These are phyloP conservation scores for Nitzschia sp. DNA, from an alignment of 108 stramenopile genomes.

Conservation along the genomic window DNA sequence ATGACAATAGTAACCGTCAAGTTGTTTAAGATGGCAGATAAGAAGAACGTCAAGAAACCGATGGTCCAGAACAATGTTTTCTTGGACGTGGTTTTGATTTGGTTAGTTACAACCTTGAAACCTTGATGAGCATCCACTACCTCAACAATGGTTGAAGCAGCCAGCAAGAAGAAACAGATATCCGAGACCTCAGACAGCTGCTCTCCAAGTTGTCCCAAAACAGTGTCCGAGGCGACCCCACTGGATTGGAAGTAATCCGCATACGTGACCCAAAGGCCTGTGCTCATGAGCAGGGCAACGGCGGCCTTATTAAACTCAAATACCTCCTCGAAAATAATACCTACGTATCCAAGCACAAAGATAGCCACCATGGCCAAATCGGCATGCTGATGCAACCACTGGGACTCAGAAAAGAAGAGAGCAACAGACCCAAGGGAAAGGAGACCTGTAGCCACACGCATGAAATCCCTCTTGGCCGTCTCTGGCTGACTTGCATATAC, in stretches of 20 bases:
- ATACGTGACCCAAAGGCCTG: constrained; percentile 92
- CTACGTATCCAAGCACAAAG: constrained; percentile 88
- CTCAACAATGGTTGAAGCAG: constrained; percentile 92
- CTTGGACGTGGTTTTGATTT: constrained; percentile 87
- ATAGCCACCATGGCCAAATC: constrained; percentile 81
- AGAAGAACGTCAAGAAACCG: constrained; percentile 89
- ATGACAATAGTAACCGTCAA: constrained; percentile 94
- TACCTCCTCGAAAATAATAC: constrained; percentile 93
- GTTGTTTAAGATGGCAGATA: constrained; percentile 90
- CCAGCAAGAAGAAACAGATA: constrained; percentile 93
- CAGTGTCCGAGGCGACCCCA: constrained; percentile 64
- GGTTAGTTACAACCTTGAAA: constrained; percentile 92
- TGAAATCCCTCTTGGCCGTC: constrained; percentile 75
- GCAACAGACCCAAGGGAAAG: constrained; percentile 54
- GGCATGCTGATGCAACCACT: constrained; percentile 80
- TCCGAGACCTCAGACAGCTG: constrained; percentile 93
- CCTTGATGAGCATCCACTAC: constrained; percentile 94
- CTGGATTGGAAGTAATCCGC: constrained; percentile 76
- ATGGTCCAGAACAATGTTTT: constrained; percentile 89
- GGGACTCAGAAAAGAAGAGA: constrained; percentile 66
- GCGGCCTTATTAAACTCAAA: constrained; percentile 94
- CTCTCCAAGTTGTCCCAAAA: constrained; percentile 77
- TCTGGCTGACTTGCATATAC: constrained; percentile 44
- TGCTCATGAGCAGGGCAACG: constrained; percentile 88
- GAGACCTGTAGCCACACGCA: constrained; percentile 56